Conservation (phyloP, 2,329 filamentous ascomycete species). For the Didymella exigua region DNA sequence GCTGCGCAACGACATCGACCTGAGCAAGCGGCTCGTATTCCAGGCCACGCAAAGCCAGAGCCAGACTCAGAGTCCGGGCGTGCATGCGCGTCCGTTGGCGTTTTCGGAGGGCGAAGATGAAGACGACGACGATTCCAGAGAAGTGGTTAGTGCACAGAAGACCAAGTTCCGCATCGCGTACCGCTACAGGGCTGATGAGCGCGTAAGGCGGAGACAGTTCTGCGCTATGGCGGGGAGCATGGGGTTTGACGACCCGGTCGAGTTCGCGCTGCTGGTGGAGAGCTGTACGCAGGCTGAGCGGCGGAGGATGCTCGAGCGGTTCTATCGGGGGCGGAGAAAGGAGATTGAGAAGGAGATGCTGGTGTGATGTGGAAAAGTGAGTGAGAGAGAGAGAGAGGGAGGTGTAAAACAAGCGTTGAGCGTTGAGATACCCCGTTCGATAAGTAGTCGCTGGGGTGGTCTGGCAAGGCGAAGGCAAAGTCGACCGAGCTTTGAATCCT, state of each 20-base stretch:
- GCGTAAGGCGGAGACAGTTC: conserved; percentile 81
- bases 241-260: conserved; percentile 75
- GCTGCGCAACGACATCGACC: conserved; percentile 57
- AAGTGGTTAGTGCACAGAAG: conserved; percentile 20
- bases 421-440: too few relatives aligned
- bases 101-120: conserved; percentile 13
- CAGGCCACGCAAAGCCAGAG: conserved; percentile 54
- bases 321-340: conserved; percentile 73
- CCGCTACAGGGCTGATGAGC: conserved; percentile 73
- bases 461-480: conserved; percentile 5
- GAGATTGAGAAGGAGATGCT: conserved; percentile 34
- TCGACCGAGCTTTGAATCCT: conserved; percentile 6
- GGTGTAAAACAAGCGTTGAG: too few relatives aligned
- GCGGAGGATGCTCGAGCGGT: conserved; percentile 76
- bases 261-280: conserved; percentile 91
- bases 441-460: conserved; percentile 14
- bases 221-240: conserved; percentile 85
- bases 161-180: conserved; percentile 56
- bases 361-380: too few relatives aligned
- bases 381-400: too few relatives aligned
- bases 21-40: conserved; percentile 64
- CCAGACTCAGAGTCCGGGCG: conserved; percentile 24
- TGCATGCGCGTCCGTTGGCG: conserved; percentile 5
- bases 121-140: conserved; percentile 22
- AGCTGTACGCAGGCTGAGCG: conserved; percentile 85